Conservation (phyloP, 306 rosid species). For the Rosa rugosa region DNA sequence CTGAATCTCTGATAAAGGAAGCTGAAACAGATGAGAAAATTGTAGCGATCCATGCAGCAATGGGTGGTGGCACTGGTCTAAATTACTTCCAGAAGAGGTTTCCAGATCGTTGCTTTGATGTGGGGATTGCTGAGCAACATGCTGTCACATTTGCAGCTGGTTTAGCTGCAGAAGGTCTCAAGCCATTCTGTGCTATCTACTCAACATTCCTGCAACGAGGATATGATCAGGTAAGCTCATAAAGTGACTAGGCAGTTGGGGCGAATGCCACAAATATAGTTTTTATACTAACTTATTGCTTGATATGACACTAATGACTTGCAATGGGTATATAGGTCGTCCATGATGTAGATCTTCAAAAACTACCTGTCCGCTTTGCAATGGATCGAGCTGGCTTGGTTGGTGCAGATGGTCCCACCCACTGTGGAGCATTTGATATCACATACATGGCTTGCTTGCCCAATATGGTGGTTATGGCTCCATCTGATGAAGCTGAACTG, state of each 20-base stretch:
- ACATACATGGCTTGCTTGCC: slow-evolving; percentile 96
- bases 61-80: slow-evolving; percentile 96
- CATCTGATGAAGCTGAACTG: slow-evolving; percentile 89
- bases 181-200: slow-evolving; percentile 90
- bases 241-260: neutral
- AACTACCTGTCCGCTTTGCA: slow-evolving; percentile 85
- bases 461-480: slow-evolving; percentile 98
- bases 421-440: slow-evolving; percentile 92
- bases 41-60: slow-evolving; percentile 94
- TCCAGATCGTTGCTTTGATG: slow-evolving; percentile 88
- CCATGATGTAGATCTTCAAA: slow-evolving; percentile 94
- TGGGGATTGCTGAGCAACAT: slow-evolving; percentile 94
- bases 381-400: slow-evolving; percentile 93
- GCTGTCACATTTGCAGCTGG: slow-evolving; percentile 98
- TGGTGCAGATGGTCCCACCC: slow-evolving; percentile 97
- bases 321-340: slow-evolving; percentile 48
- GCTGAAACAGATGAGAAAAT: slow-evolving; percentile 73
- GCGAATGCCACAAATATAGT: neutral
- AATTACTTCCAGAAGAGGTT: slow-evolving; percentile 81
- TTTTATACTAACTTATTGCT: neutral
- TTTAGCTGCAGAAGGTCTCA: slow-evolving; percentile 88
- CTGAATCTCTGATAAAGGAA: slow-evolving; percentile 80
- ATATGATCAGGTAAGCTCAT: slow-evolving; percentile 72
- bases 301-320: slow-evolving; percentile 9
- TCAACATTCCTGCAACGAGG: slow-evolving; percentile 93